These are phyloP conservation scores for Diospyros lotus DNA, from an alignment of 148 eudicot species.

Conservation along the genomic window DNA sequence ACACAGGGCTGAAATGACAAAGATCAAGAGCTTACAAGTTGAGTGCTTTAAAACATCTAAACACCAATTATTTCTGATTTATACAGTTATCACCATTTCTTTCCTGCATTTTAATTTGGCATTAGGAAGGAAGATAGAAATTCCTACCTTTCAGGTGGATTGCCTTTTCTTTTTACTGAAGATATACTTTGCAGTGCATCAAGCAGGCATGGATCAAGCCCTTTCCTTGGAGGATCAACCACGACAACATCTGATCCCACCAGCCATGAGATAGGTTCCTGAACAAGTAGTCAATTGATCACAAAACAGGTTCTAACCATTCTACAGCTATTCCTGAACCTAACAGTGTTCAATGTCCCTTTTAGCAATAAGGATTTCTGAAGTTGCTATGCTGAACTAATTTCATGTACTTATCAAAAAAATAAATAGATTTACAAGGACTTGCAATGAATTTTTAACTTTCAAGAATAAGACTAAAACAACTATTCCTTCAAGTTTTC, in stretches of 20 bases:
- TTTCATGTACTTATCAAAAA: neutral
- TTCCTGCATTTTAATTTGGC: conserved; percentile 7
- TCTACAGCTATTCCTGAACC: neutral
- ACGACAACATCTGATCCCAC: conserved; percentile 87
- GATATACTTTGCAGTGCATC: conserved; percentile 45
- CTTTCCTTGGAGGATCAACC: conserved; percentile 99
- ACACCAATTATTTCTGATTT: neutral
- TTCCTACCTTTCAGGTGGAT: conserved; percentile 42
- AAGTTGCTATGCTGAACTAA: neutral
- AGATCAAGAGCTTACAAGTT: conserved; percentile 3
- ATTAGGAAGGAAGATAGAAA: neutral
- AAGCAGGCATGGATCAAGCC: conserved; percentile 72
- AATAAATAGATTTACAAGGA: neutral
- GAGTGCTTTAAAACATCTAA: neutral
- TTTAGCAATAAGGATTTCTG: neutral
- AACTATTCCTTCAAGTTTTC: neutral
- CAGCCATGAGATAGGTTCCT: conserved; percentile 94
- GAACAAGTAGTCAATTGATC: conserved; percentile 11
- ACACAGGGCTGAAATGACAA: conserved; percentile 39
- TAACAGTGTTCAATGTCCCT: conserved; percentile 3
- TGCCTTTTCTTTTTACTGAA: conserved; percentile 43
- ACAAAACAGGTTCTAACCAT: neutral
- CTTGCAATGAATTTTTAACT: neutral
- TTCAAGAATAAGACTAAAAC: neutral
- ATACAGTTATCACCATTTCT: neutral